A percentile compares a stretch with the other conserved stretches of the same genome.
Conservation (phyloP, 768 basidiomycete species). For the Termitomyces sp. region DNA sequence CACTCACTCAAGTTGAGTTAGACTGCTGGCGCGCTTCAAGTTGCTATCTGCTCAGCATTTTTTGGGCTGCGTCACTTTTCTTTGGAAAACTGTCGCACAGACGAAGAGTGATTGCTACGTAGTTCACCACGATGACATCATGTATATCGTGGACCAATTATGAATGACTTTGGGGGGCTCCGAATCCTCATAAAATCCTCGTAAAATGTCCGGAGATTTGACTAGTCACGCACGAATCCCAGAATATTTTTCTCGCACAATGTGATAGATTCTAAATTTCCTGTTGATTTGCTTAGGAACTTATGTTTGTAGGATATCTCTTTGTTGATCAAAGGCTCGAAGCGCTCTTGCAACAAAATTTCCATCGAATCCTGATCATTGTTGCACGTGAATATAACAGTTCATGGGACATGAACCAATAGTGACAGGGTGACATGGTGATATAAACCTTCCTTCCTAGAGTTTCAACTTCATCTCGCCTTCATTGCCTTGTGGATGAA, state of each 20-base stretch:
- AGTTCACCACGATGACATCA: no score
- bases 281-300: no score
- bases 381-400: not conserved
- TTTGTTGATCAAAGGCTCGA: no score
- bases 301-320: not conserved
- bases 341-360: not conserved
- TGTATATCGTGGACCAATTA: not conserved
- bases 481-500: slow-evolving; percentile 18
- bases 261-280: not conserved
- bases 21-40: no score
- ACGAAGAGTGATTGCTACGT: not conserved
- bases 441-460: not conserved
- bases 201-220: no score
- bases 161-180: not conserved
- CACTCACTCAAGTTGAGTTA: no score
- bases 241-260: not conserved
- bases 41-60: not conserved
- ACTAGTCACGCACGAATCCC: no score
- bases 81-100: no score
- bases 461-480: not conserved
- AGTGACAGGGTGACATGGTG: not conserved
- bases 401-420: no score
- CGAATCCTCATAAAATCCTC: not conserved
- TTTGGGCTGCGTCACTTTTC: not conserved
- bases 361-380: no score